Percentiles rank a stretch among this genome's conserved stretches.
Evolutionary conservation across 768 basidiomycete genomes (phyloP).

Genomic region (Coprinopsis cinerea): DNA sequence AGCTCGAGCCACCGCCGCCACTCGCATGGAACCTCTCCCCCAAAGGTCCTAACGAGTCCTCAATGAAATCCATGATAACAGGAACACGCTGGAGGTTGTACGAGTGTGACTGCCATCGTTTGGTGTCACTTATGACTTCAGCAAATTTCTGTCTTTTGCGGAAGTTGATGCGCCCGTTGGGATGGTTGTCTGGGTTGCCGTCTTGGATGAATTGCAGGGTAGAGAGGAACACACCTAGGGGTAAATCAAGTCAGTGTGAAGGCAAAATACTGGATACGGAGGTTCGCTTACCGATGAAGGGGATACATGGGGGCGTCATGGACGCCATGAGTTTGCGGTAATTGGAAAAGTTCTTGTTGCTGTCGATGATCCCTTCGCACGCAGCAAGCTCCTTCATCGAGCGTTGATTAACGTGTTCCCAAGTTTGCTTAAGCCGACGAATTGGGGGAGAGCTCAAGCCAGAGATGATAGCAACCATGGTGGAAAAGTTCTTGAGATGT

Average conservation of each 20-base stretch:
- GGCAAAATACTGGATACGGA: neutral
- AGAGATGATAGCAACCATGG: slow-evolving; percentile 89
- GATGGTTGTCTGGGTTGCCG: slow-evolving; percentile 80
- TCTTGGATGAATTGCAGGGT: slow-evolving; percentile 32
- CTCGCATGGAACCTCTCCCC: slow-evolving; percentile 58
- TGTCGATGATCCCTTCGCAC: slow-evolving; percentile 86
- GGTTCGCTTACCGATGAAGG: slow-evolving; percentile 75
- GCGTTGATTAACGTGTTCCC: slow-evolving; percentile 78
- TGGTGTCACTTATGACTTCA: slow-evolving; percentile 64
- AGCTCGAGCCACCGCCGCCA: too few species aligned
- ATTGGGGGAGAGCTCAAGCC: slow-evolving; percentile 91
- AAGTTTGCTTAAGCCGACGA: slow-evolving; percentile 84
- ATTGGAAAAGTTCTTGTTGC: slow-evolving; percentile 88
- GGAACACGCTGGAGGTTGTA: slow-evolving; percentile 76
- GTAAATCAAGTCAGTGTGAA: neutral
- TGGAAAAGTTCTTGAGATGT: slow-evolving; percentile 84
- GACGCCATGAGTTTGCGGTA: slow-evolving; percentile 78
- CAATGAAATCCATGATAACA: slow-evolving; percentile 65
- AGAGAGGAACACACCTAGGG: neutral
- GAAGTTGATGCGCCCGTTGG: slow-evolving; percentile 86
- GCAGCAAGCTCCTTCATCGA: slow-evolving; percentile 64
- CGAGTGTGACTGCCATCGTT: slow-evolving; percentile 86
- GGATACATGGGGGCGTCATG: slow-evolving; percentile 87
- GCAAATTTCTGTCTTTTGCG: slow-evolving; percentile 89
- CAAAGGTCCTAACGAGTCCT: slow-evolving; percentile 59